Evolutionary conservation across 257 asterid species (phyloP).

Genomic region (Forsythia suspensa): DNA sequence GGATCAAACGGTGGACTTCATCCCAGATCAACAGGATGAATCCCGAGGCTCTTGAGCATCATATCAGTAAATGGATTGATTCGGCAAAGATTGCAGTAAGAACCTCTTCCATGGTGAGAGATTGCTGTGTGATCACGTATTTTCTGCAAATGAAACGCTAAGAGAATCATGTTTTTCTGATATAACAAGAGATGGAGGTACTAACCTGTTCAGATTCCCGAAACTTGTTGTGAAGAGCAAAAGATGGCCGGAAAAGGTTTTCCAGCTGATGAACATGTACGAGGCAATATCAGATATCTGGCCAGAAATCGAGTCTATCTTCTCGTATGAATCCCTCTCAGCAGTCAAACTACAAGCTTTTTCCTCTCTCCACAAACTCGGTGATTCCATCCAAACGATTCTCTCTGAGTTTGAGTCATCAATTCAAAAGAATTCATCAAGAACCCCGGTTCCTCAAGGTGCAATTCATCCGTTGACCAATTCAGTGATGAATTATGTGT

Average conservation of each 20-base stretch:
- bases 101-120: conserved; percentile 58
- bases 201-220: conserved; percentile 53
- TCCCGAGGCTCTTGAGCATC: conserved; percentile 35
- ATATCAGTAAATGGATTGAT: conserved; percentile 45
- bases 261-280: conserved; percentile 38
- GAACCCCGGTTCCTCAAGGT: conserved; percentile 45
- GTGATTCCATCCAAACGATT: conserved; percentile 35
- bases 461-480: conserved; percentile 63
- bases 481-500: conserved; percentile 45
- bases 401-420: conserved; percentile 50
- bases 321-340: conserved; percentile 45
- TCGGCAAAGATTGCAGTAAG: conserved; percentile 46
- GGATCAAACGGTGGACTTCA: conserved; percentile 34
- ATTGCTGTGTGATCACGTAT: conserved; percentile 58
- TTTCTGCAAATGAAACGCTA: conserved; percentile 42
- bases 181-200: conserved; percentile 46
- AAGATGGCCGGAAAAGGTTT: conserved; percentile 42
- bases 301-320: conserved; percentile 62
- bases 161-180: conserved; percentile 58
- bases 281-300: conserved; percentile 45
- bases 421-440: conserved; percentile 57
- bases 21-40: conserved; percentile 47
- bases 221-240: conserved; percentile 51
- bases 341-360: conserved; percentile 54
- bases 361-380: conserved; percentile 45